Conservation (phyloP, 2,329 filamentous ascomycete genomes). For the Aschersonia sp. region DNA sequence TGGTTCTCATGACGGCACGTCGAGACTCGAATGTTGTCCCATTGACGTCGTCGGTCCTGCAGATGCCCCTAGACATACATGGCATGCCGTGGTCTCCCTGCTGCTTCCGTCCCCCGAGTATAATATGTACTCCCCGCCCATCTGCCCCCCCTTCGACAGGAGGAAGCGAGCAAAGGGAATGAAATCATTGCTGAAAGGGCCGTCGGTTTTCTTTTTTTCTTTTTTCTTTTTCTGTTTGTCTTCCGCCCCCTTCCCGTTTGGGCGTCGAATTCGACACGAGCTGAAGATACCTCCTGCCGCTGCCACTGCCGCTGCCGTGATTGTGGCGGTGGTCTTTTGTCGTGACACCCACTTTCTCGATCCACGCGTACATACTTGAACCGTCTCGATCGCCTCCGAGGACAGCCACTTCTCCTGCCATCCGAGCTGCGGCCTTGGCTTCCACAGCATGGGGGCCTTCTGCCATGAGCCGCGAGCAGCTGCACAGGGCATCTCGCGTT, state of each 20-base stretch:
- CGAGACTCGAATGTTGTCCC: not conserved
- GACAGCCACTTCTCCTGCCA: too few species aligned
- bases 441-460: slow-evolving; percentile 3
- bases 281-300: too few species aligned
- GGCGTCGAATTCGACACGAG: too few species aligned
- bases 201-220: not conserved
- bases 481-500: slow-evolving; percentile 1
- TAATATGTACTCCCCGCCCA: slow-evolving; percentile 3
- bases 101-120: not conserved
- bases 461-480: slow-evolving; percentile 1
- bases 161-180: not conserved
- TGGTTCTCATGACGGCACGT: not conserved
- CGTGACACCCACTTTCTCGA: too few species aligned
- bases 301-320: too few species aligned
- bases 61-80: not conserved
- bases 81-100: not conserved
- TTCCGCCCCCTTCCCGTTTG: not conserved
- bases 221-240: not conserved
- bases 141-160: not conserved
- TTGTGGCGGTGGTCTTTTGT: too few species aligned
- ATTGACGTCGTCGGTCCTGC: not conserved
- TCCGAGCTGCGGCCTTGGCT: not conserved
- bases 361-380: too few species aligned
- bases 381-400: not conserved
- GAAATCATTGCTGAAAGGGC: not conserved